These are phyloP conservation scores for Cucumis cinereus DNA, from an alignment of 306 rosid species.

Conservation along the genomic window DNA sequence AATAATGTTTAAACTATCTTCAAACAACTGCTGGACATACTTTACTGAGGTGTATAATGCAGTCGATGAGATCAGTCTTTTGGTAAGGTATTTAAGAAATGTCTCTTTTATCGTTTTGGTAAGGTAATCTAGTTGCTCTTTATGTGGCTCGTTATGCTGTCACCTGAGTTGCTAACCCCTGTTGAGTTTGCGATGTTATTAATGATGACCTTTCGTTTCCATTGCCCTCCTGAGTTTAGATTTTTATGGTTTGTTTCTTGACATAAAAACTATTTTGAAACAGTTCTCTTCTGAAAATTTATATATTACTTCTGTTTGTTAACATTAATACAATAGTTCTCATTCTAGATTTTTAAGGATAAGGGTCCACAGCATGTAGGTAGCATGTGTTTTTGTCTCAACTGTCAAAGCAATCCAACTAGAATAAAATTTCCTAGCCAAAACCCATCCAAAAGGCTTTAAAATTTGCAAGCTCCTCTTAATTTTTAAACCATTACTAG, in stretches of 20 bases:
- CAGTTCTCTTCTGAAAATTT: background rate
- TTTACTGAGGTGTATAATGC: too few relatives aligned
- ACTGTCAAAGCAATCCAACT: slow-evolving; percentile 10
- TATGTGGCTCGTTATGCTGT: too few relatives aligned
- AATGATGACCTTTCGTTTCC: too few relatives aligned
- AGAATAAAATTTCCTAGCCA: background rate
- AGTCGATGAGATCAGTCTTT: too few relatives aligned
- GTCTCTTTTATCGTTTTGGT: too few relatives aligned
- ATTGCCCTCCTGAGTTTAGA: too few relatives aligned
- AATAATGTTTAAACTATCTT: background rate
- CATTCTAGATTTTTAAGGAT: background rate
- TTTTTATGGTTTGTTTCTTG: too few relatives aligned
- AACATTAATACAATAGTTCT: background rate
- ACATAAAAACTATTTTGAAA: background rate
- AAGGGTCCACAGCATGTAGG: slow-evolving; percentile 10
- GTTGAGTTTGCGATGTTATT: too few relatives aligned
- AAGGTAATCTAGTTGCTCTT: too few relatives aligned
- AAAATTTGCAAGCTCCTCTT: background rate
- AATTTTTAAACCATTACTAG: background rate
- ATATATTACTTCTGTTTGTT: background rate
- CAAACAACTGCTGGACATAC: background rate
- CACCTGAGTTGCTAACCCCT: too few relatives aligned
- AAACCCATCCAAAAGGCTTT: background rate
- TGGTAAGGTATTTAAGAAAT: too few relatives aligned
- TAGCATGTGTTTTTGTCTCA: slow-evolving; percentile 24